Conservation (phyloP, 331 rosid genomes). For the Cydonia oblonga region DNA sequence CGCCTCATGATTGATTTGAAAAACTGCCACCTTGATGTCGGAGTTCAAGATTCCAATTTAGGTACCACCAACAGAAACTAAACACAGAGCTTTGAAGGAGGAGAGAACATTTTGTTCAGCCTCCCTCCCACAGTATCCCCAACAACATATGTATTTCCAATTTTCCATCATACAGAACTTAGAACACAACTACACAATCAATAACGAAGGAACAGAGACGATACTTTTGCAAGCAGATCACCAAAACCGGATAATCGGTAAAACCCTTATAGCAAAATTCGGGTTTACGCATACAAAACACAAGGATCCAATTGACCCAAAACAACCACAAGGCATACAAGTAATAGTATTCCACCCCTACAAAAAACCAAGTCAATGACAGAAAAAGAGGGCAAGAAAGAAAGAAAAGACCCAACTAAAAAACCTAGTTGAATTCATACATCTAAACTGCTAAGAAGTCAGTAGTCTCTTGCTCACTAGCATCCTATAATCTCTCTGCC, state of each 20-base stretch:
- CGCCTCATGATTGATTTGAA: background rate
- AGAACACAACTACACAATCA: background rate
- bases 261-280: constrained; percentile 22
- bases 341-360: constrained; percentile 21
- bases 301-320: constrained; percentile 25
- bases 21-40: background rate
- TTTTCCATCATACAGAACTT: background rate
- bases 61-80: background rate
- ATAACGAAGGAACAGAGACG: background rate
- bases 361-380: constrained; percentile 16
- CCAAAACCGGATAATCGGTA: constrained; percentile 20
- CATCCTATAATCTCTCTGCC: constrained; percentile 29
- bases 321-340: constrained; percentile 33
- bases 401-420: constrained; percentile 10
- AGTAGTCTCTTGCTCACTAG: constrained; percentile 34
- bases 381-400: constrained; percentile 15
- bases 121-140: background rate
- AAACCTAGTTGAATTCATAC: constrained; percentile 56
- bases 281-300: constrained; percentile 37
- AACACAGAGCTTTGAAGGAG: background rate
- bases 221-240: constrained; percentile 21
- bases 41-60: background rate
- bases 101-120: background rate
- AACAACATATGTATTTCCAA: background rate
- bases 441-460: constrained; percentile 37